Evolutionary conservation across 2,329 filamentous ascomycete genomes (phyloP).

Genomic region (Pseudocercospora cruenta): DNA sequence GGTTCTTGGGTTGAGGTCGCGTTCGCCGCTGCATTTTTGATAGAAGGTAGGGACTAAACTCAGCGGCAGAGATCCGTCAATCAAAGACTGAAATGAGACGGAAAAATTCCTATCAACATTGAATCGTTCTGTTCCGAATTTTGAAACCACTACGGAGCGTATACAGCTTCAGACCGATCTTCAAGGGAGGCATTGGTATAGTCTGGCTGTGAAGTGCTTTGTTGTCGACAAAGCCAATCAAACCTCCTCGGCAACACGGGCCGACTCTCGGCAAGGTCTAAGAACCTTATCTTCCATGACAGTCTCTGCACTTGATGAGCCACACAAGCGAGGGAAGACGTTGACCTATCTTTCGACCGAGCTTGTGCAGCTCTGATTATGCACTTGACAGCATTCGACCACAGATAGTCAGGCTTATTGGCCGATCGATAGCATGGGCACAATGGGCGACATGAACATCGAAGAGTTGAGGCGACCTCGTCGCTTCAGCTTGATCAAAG

Average conservation of each 20-base stretch:
- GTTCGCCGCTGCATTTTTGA: too few species aligned
- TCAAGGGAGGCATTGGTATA: neutral
- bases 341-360: conserved; percentile 8
- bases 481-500: conserved; percentile 7
- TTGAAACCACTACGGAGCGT: neutral
- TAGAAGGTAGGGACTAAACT: too few species aligned
- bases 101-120: neutral
- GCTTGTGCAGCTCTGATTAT: neutral
- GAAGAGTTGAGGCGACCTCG: neutral
- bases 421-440: neutral
- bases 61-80: too few species aligned
- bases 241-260: neutral
- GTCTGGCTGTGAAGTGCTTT: neutral
- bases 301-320: conserved; percentile 3
- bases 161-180: neutral
- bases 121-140: neutral
- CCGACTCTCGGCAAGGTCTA: neutral
- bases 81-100: neutral
- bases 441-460: neutral
- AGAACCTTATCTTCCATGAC: neutral
- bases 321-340: neutral
- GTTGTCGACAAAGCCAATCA: neutral
- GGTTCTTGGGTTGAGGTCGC: too few species aligned
- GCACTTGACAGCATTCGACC: neutral
- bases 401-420: neutral